Conservation (phyloP, 345 rosid species). For the Camelina hispida region DNA sequence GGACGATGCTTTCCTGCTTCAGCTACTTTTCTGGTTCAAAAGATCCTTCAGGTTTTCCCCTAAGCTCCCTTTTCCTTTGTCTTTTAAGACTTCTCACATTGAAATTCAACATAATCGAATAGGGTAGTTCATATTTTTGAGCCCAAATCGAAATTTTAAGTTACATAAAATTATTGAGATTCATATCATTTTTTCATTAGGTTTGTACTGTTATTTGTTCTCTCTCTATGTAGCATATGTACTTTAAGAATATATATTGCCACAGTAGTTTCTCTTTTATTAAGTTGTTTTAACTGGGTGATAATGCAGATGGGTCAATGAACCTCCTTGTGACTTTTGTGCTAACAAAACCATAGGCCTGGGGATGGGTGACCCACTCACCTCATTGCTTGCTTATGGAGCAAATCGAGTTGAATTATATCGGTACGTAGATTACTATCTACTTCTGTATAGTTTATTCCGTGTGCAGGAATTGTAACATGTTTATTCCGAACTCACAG, state of each 20-base stretch:
- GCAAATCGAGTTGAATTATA: slow-evolving; percentile 78
- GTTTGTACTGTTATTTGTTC: slow-evolving; percentile 4
- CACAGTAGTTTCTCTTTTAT: slow-evolving; percentile 8
- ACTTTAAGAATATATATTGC: slow-evolving; percentile 3
- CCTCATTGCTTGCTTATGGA: slow-evolving; percentile 64
- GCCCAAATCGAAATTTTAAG: neutral
- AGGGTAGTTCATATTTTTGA: neutral
- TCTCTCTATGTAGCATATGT: neutral
- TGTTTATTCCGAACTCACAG: neutral
- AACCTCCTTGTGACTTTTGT: slow-evolving; percentile 84
- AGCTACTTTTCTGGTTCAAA: slow-evolving; percentile 97
- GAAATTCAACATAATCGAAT: neutral
- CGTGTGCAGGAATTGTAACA: neutral
- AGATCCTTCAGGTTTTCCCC: slow-evolving; percentile 73
- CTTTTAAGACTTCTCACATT: neutral
- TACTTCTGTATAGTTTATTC: slow-evolving; percentile 15
- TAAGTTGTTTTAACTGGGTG: slow-evolving; percentile 24
- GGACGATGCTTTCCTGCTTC: slow-evolving; percentile 85
- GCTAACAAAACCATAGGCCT: slow-evolving; percentile 62
- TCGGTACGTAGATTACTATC: slow-evolving; percentile 49
- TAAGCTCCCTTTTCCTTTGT: slow-evolving; percentile 25
- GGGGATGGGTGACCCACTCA: slow-evolving; percentile 69
- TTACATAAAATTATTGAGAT: neutral
- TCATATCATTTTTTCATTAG: neutral
- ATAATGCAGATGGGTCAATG: slow-evolving; percentile 79